Conservation (phyloP, 768 basidiomycete genomes). For the Hirschioporus abietinus region DNA sequence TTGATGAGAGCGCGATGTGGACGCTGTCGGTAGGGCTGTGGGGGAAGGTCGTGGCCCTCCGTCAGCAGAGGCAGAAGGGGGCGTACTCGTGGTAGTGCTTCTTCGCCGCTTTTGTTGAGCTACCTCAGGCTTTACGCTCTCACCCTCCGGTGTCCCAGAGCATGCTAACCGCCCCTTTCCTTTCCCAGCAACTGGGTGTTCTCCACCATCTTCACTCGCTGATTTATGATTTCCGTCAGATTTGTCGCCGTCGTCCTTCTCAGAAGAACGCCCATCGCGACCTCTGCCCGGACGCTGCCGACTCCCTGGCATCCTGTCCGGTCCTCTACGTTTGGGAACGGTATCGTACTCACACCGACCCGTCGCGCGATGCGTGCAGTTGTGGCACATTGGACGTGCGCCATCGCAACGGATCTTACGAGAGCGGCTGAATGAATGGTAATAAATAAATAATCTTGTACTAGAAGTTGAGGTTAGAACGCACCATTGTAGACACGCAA, state of each 20-base stretch:
- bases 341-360: conserved; percentile 45
- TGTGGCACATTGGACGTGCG: conserved; percentile 69
- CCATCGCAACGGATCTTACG: conserved; percentile 84
- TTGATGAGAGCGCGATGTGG: neutral
- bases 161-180: neutral
- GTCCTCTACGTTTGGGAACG: conserved; percentile 72
- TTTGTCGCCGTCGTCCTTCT: conserved; percentile 17
- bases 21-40: neutral
- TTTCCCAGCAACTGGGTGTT: neutral
- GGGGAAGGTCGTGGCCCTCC: neutral
- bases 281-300: conserved; percentile 53
- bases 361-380: conserved; percentile 53
- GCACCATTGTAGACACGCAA: conserved; percentile 77
- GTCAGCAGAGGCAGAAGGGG: neutral
- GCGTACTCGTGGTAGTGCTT: neutral
- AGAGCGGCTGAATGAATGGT: conserved; percentile 46
- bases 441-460: neutral
- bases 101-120: neutral
- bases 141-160: neutral
- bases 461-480: conserved; percentile 14
- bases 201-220: conserved; percentile 4
- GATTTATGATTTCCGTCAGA: neutral
- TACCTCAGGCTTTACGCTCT: neutral
- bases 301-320: conserved; percentile 75
- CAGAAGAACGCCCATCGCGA: conserved; percentile 31